Base-by-base conservation (phyloP, 2,329 filamentous ascomycete species). In the Diaporthe caulivora region DNA sequence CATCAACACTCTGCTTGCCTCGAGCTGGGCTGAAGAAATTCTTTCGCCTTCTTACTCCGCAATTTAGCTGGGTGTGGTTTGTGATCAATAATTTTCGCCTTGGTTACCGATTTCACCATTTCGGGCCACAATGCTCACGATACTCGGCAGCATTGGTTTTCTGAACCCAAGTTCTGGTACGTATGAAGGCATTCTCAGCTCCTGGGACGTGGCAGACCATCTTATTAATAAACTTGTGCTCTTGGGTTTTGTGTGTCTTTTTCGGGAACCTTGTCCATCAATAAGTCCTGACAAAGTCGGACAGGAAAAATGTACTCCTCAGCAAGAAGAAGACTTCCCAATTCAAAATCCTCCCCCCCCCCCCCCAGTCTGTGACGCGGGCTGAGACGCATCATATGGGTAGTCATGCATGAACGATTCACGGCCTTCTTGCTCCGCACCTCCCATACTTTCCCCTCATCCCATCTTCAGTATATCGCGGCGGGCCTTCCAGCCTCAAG, bases 171-270 rank as follows among this genome's bases (percentile, higher is more conserved):
- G 62, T 8, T 26, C 40, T 72, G 58, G 37, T 40, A 72, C 67
- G 44, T 72, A 40, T 53, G 21, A 67, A n/a, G 60, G 64, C 44
- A 55, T 57, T 68, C 53, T 57, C 13, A 34, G 26, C 57, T 42
- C 37, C 49, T n/a, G 53, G 49, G 34, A 24, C 21, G 26, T 44
- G 37, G 53, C 49, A 21, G 62, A 53, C 62, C 47, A 15, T 67
- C 62, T 67, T 67, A 67, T 67, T 67, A 67, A 53, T 53, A 67
- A 67, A 67, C 31, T 53, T 40, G 62, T 67, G 62, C 47, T 67
- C 47, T 67, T 67, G 26, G 62, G 60, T 4, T 37, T 4, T 37
- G 7, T 51, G 21, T 40, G n/a, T 26, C 44, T 29, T 44, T 53
- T 40, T 29, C 31, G 44, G 47, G 53, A 53, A 26, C 31, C 54